Base-by-base conservation (phyloP, 2,329 filamentous ascomycete species). In the Neoascochyta sp. region DNA sequence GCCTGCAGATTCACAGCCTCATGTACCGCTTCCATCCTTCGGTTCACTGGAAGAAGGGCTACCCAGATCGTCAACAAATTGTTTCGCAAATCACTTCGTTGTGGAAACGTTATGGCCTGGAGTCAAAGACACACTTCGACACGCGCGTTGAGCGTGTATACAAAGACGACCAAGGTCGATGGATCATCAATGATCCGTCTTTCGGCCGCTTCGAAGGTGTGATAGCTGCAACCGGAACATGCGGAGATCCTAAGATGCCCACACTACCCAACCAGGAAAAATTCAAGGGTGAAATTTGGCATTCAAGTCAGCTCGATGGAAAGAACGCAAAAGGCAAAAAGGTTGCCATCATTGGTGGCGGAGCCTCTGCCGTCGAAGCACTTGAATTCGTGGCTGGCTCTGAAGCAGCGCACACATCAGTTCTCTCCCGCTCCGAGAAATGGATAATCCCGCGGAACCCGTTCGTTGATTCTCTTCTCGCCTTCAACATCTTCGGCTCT, bases 21-120 rank as follows among this genome's bases (percentile, higher is more conserved):
- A 92, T 92, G 86, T 93, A 90, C 60, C 77, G 86, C 13, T 94
- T 93, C 57, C 84, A 90, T 45, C 87, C 87, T 0, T 83, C 82
- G 0, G 77, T 93, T 1, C 71, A 75, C 39, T 93, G 84, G 79
- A 68, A 75, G 18, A 68, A 71, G 16, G 84, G 84, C n/a, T 93
- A 93, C 52, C 87, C 87, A 0, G 74, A 81, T 39, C 80, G 84
- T 27, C 67, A 81, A 42, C 78, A 89, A 60, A 92, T 93, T 37
- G 70, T 89, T 23, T 71, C 73, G 14, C 80, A 89, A 54, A 80
- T 92, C 8, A 72, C 71, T 11, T 64, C 80, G 37, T 66, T 93
- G 0, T 93, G 86, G 86, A 73, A 85, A 45, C 71, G 73, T 3
- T 93, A 93, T 52, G 75, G 76, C 1, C 72, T 93, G 0, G 74